Evolutionary conservation across 305 asterid genomes (phyloP).

Genomic region (Fraxinus latifolia): DNA sequence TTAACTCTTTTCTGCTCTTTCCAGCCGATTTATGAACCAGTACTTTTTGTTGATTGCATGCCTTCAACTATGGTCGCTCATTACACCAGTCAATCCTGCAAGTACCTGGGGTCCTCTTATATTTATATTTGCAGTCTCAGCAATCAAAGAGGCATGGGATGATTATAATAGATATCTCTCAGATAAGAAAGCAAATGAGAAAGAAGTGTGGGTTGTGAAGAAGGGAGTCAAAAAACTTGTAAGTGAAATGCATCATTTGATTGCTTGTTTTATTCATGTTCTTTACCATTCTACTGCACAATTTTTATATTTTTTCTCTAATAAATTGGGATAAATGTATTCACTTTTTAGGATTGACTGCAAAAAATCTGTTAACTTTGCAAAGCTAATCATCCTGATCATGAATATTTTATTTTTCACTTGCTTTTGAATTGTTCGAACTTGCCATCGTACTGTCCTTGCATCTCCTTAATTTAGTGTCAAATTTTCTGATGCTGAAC

Average conservation of each 20-base stretch:
- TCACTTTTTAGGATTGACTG: conserved; percentile 5
- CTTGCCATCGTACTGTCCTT: conserved; percentile 2
- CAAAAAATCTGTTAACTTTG: neutral
- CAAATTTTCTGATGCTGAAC: conserved; percentile 17
- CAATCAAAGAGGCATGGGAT: conserved; percentile 98
- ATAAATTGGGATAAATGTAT: conserved; percentile 15
- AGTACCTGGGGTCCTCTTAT: conserved; percentile 99
- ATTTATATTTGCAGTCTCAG: conserved; percentile 97
- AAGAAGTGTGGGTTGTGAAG: conserved; percentile 89
- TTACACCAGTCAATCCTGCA: conserved; percentile 98
- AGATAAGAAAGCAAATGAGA: conserved; percentile 94
- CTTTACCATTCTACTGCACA: neutral
- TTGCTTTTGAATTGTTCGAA: conserved; percentile 5
- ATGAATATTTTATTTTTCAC: neutral
- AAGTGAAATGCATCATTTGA: conserved; percentile 25
- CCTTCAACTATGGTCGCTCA: conserved; percentile 98
- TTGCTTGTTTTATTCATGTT: conserved; percentile 12
- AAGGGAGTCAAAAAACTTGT: conserved; percentile 83
- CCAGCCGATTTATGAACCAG: conserved; percentile 99
- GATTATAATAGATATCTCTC: conserved; percentile 91
- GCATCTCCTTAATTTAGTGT: conserved; percentile 6
- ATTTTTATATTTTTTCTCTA: neutral
- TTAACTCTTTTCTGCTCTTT: conserved; percentile 29
- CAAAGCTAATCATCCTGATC: neutral
- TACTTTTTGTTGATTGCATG: conserved; percentile 97